phyloP scores from a whole-genome alignment of 495 filamentous ascomycete genomes.

The Amorphotheca resinae region DNA sequence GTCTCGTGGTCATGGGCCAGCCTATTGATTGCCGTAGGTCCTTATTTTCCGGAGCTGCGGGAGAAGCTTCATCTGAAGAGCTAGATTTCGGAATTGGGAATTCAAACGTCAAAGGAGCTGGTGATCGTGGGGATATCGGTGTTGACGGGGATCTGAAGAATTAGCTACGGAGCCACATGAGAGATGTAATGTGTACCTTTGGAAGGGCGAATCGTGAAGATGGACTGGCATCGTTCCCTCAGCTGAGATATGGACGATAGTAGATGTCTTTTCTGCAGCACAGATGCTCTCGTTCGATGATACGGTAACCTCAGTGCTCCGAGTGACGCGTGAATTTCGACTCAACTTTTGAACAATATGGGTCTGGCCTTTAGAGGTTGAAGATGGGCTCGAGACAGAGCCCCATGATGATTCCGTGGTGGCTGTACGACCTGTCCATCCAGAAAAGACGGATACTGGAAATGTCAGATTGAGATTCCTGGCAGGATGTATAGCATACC shows the following conservation, averaged over 20 bases:
- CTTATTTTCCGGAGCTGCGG: slow-evolving; percentile 2
- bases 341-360: slow-evolving; percentile 23
- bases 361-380: not conserved
- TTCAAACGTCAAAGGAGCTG: slow-evolving; percentile 3
- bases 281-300: slow-evolving; percentile 22
- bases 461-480: not conserved
- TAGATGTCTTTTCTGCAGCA: slow-evolving; percentile 21
- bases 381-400: slow-evolving; percentile 6
- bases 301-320: slow-evolving; percentile 24
- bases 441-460: slow-evolving; percentile 30
- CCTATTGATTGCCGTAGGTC: not conserved
- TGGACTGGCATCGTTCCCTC: slow-evolving; percentile 13
- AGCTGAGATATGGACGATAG: slow-evolving; percentile 28
- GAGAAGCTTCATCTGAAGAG: not conserved
- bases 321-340: slow-evolving; percentile 27
- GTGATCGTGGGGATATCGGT: too few relatives aligned
- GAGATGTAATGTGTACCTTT: slow-evolving; percentile 1
- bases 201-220: not conserved
- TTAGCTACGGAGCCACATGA: not conserved
- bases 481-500: slow-evolving; percentile 2
- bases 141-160: not conserved
- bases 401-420: not conserved
- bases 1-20: not conserved
- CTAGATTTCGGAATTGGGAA: slow-evolving; percentile 6
- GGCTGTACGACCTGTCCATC: slow-evolving; percentile 13